Evolutionary conservation across 2,329 filamentous ascomycete genomes (phyloP).

Genomic region (Calonectria naviculata): DNA sequence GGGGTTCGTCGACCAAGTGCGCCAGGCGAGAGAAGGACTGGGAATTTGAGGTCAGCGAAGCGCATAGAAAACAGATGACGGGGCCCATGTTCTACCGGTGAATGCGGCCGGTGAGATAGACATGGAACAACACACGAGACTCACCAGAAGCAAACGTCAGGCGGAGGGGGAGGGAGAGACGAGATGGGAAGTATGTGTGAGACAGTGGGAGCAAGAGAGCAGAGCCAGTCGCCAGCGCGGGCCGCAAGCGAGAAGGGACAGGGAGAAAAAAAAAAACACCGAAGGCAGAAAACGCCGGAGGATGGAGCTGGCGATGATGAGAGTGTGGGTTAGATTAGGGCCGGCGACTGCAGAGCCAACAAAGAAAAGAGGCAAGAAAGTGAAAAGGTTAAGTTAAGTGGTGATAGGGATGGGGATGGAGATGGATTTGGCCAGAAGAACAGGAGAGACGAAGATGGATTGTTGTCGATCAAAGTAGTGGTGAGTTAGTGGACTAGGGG

Average conservation of each 20-base stretch:
- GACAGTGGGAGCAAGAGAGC: conserved; percentile 25
- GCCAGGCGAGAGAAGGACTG: conserved; percentile 13
- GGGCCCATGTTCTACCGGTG: conserved; percentile 18
- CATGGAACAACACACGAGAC: conserved; percentile 21
- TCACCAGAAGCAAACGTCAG: conserved; percentile 29
- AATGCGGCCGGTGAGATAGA: conserved; percentile 16
- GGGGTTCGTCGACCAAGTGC: conserved; percentile 16
- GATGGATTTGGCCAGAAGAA: conserved; percentile 19
- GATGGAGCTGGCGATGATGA: neutral
- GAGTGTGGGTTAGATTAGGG: conserved; percentile 12
- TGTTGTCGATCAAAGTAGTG: conserved; percentile 18
- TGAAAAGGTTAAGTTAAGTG: conserved; percentile 9
- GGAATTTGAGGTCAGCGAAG: conserved; percentile 30
- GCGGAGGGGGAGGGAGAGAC: conserved; percentile 19
- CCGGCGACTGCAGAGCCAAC: conserved; percentile 4
- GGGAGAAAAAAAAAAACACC: conserved; percentile 5
- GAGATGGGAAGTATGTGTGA: conserved; percentile 29
- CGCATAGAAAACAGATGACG: conserved; percentile 12
- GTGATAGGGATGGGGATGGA: conserved; percentile 20
- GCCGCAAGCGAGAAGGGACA: conserved; percentile 32
- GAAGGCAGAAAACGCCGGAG: conserved; percentile 1
- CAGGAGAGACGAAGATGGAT: conserved; percentile 26
- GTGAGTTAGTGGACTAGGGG: conserved; percentile 8
- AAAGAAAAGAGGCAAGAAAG: conserved; percentile 7
- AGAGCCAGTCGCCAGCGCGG: conserved; percentile 39